Evolutionary conservation across 192 early-diverging fungal genomes (phyloP), one percentile per base, ranked within the genome.

Genomic region (Mortierella claussenii): DNA sequence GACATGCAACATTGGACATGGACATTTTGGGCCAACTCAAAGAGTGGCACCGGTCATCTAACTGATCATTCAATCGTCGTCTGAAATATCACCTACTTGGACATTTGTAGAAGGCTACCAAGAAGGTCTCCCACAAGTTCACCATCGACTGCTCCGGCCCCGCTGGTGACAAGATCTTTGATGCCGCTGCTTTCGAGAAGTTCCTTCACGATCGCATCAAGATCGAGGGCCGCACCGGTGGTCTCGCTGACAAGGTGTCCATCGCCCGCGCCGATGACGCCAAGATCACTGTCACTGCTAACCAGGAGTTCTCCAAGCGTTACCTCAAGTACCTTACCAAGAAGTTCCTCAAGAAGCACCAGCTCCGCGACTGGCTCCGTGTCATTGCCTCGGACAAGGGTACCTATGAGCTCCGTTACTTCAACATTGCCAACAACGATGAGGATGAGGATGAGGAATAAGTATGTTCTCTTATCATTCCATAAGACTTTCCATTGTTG

Each of bases 291-390:
- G 89, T 96, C 69, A 87, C 88, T 70, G 83, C 90, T 80, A 87
- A 83, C 84, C 84, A 83, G 60, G 84, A 86, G 59, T 94, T 98
- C 87, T 91, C 96, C 80, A 99, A 99, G 92, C 93, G 96, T 71
- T 99, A 99, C 93, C 83, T 98, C 85, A 99, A 99, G 93, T 99
- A 99, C 92, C 91, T 99, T 56, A 94, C 97, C 87, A 99, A 99
- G 93, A 97, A 97, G 91, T 99, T 95, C 93, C 88, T 99, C 85
- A 99, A 99, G 95, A 97, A 99, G 94, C 87, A 97, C 90, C 89
- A 92, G 82, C 92, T 99, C 86, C 92, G 95, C 81, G 97, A 99
- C 88, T 98, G 92, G 91, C 86, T 99, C 80, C 96, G 97, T 85
- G 97, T 98, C 79, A 87, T 97, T 82, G 86, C 94, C 78, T 83